Evolutionary conservation across 805 yeast species (phyloP), one percentile per base, ranked within the genome.

Genomic region (Saccharomycopsis capsularis): DNA sequence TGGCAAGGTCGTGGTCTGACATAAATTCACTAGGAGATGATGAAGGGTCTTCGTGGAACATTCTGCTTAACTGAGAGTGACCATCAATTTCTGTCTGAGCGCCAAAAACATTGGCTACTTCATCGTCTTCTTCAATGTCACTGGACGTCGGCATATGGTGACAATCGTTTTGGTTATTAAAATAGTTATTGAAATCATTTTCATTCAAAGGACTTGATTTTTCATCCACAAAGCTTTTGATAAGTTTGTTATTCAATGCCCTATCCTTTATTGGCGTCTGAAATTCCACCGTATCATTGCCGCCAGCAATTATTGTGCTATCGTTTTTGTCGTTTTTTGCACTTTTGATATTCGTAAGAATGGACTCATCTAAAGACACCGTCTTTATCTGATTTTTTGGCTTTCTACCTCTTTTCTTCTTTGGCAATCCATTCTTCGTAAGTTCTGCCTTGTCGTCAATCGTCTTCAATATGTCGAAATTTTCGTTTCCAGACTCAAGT

Each of bases 11-110:
- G 2, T 70, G 64, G 53, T 77, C 82, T 13, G 79, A 74, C 68
- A 74, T 65, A 54, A 75, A 75, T 38, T 75, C 82, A 50, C 76
- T 68, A 3, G 78, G 76, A 2, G 80, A 74, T 5, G 81, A 74
- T 2, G 72, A 61, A 2, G 61, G 58, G 4, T 48, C 55, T 9
- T 38, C 21, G 15, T 15, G 40, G 21, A 48, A 37, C 25, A 46
- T 47, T 13, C 19, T 22, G 21, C 29, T 46, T 16, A 35, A 29
- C 29, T 43, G 44, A 32, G 36, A 9, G n/a, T n/a, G n/a, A n/a
- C n/a, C 22, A 7, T 24, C 37, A 21, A 24, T 42, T 5, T 18
- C 19, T 18, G 21, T 16, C 6, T 35, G 3, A 42, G 16, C 18
- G 4, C 7, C 21, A 23, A 25, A 13, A 21, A 25, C 16, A 3